Evolutionary conservation across 2,329 filamentous ascomycete genomes (phyloP), one percentile per base, ranked within the genome.

Genomic region (Botrytis porri): DNA sequence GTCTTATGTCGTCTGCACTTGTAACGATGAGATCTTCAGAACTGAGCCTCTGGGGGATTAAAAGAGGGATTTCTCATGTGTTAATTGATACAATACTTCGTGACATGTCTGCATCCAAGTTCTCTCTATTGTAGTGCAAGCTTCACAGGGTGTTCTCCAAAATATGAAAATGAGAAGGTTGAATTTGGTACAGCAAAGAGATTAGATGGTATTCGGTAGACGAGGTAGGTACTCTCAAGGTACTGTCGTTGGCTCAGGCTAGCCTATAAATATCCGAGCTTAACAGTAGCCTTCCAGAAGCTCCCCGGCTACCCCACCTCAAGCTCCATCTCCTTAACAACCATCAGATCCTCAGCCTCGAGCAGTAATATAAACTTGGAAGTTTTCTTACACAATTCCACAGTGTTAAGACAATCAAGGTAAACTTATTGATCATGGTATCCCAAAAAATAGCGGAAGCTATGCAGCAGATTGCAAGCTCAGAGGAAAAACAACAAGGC

Each of bases 401-500:
- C 35, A 9, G 35, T 41, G 16, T 16, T 57, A 20, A 22, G 35
- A 57, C 18, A 67, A 57, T n/a, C 48, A 67, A 57, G 35, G 25
- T 32, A 20, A 32, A 59, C 1, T 32, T 18, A 76, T 29, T 51
- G 6, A 54, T 29, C 51, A 81, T 81, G 80, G 79, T 77, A 37
- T 80, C 80, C 20, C 75, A 76, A 77, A 83, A 85, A 76, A 81
- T 87, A 69, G 79, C 80, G 74, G 80, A 83, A 77, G 84, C 84
- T 75, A 82, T 88, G 69, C 80, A 83, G 74, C 79, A 81, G 59
- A 82, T 83, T 73, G 81, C 84, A 75, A 77, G 81, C 2, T 78
- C 80, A 25, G 72, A 80, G 66, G 85, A 86, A 70, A 85, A 84
- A 74, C 81, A 81, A n/a, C 79, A 83, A 75, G 81, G 82, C 74